phyloP scores from a whole-genome alignment of 768 basidiomycete species.

The Sporobolomyces pararoseus region DNA sequence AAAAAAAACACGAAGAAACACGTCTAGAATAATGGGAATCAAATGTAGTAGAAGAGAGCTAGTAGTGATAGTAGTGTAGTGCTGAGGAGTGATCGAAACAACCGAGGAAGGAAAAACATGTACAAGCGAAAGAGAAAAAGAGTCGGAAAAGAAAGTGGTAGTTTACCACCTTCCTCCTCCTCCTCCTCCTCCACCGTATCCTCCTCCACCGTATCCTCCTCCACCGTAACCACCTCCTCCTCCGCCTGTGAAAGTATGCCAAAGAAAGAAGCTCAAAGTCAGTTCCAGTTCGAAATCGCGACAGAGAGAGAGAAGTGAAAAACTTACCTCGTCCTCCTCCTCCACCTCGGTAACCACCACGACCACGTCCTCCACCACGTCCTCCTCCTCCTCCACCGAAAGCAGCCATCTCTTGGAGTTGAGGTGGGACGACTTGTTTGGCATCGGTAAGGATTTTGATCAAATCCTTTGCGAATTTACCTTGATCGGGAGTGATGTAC shows the following conservation, averaged over 20 bases:
- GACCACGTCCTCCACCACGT: slow-evolving; percentile 22
- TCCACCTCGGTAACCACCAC: slow-evolving; percentile 24
- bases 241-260: not conserved
- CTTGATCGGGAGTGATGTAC: slow-evolving; percentile 82
- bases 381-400: slow-evolving; percentile 46
- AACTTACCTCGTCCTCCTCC: slow-evolving; percentile 36
- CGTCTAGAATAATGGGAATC: not conserved
- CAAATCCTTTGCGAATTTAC: slow-evolving; percentile 75
- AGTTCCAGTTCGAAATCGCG: not conserved
- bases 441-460: slow-evolving; percentile 80
- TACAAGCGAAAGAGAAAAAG: not conserved
- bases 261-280: not conserved
- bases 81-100: not conserved
- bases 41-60: not conserved
- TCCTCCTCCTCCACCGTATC: not conserved
- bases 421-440: slow-evolving; percentile 76
- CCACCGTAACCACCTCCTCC: slow-evolving; percentile 2
- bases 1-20: too few relatives aligned
- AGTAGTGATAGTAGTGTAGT: not conserved
- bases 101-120: not conserved
- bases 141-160: not conserved
- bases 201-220: not conserved
- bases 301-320: not conserved
- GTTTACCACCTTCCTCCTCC: slow-evolving; percentile 18
- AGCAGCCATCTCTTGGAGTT: slow-evolving; percentile 61